These are phyloP conservation scores for Amanita subjunquillea DNA, from an alignment of 768 basidiomycete genomes.

Conservation along the genomic window DNA sequence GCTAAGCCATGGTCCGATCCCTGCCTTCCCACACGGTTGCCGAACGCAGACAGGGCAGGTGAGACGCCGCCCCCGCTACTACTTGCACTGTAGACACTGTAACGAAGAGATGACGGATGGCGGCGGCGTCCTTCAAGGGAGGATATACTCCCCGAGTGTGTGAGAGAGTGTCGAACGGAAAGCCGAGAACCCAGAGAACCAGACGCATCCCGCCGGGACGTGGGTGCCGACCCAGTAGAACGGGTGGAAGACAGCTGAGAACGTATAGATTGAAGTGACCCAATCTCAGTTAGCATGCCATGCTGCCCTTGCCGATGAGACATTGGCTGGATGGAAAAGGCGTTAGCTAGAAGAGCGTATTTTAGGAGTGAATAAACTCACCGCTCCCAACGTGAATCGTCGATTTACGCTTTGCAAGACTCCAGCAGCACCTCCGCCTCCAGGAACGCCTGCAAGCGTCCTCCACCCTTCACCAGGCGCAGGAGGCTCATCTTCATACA, in stretches of 20 bases:
- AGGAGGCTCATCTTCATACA: constrained; percentile 65
- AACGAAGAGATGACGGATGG: constrained; percentile 7
- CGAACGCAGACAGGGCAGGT: constrained; percentile 43
- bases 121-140: constrained; percentile 35
- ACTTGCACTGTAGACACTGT: not conserved
- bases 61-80: constrained; percentile 21
- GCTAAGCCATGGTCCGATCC: constrained; percentile 5
- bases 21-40: constrained; percentile 13
- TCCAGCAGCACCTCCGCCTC: constrained; percentile 11
- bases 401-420: constrained; percentile 20
- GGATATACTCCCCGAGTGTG: constrained; percentile 43
- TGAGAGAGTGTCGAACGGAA: constrained; percentile 30
- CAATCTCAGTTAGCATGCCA: constrained; percentile 46
- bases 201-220: constrained; percentile 31
- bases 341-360: constrained; percentile 6
- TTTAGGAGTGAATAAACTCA: constrained; percentile 21
- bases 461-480: constrained; percentile 52
- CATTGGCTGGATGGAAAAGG: constrained; percentile 15
- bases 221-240: constrained; percentile 44
- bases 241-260: constrained; percentile 43
- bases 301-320: constrained; percentile 30
- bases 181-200: constrained; percentile 40
- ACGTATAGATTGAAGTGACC: constrained; percentile 54
- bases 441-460: constrained; percentile 31
- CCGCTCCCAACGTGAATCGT: constrained; percentile 54